A percentile compares a stretch with the other conserved stretches of the same genome.
Evolutionary conservation across 306 rosid species (phyloP).

Genomic region (Quillaja saponaria): DNA sequence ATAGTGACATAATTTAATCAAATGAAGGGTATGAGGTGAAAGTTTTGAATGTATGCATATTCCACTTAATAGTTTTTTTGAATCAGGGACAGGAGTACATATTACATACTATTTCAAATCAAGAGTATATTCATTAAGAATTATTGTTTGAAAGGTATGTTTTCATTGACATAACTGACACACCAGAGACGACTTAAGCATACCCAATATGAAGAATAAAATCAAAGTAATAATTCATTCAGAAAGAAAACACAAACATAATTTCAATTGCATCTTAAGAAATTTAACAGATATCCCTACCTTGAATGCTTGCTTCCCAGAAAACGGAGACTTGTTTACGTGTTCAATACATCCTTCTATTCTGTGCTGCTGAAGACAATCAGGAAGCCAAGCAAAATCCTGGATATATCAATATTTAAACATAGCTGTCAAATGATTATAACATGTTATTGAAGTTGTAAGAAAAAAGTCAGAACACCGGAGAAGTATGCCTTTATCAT

Average conservation of each 20-base stretch:
- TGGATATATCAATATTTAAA: slow-evolving; percentile 27
- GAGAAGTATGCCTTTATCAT: neutral
- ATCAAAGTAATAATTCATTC: neutral
- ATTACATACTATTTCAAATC: slow-evolving; percentile 1
- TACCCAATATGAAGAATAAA: neutral
- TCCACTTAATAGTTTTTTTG: too few relatives aligned
- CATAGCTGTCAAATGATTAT: slow-evolving; percentile 9
- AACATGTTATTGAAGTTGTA: neutral
- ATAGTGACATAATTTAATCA: slow-evolving; percentile 3
- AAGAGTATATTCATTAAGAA: neutral
- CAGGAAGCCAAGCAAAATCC: slow-evolving; percentile 87
- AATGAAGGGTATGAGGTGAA: neutral
- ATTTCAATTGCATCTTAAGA: slow-evolving; percentile 5
- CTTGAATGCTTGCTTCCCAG: slow-evolving; percentile 39
- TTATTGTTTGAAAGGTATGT: neutral
- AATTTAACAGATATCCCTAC: slow-evolving; percentile 39
- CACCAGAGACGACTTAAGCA: too few relatives aligned
- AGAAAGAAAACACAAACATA: neutral
- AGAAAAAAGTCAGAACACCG: neutral
- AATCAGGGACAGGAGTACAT: neutral
- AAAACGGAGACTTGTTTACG: slow-evolving; percentile 36
- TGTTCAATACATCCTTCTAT: slow-evolving; percentile 42
- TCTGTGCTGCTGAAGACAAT: slow-evolving; percentile 78
- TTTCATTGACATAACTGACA: too few relatives aligned
- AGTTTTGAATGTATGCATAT: neutral